These are phyloP conservation scores for Wickerhamomyces silvicola DNA, from an alignment of 805 yeast genomes.

Conservation along the genomic window DNA sequence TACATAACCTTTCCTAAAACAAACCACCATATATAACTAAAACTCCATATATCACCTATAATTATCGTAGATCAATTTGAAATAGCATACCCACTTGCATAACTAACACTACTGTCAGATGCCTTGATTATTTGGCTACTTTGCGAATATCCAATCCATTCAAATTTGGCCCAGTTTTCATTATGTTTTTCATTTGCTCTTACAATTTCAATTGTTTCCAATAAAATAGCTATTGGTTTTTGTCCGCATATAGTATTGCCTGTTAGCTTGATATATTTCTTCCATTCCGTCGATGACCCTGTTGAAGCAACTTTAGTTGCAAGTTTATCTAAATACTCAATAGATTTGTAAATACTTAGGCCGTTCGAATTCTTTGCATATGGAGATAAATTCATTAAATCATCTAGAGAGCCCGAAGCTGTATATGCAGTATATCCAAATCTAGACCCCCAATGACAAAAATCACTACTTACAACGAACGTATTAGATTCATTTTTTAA, in stretches of 20 bases:
- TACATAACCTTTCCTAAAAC: too few relatives aligned
- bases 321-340: constrained; percentile 60
- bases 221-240: constrained; percentile 64
- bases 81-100: constrained; percentile 64
- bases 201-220: constrained; percentile 43
- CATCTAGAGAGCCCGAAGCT: constrained; percentile 9
- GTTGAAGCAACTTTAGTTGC: constrained; percentile 61
- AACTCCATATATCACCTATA: too few relatives aligned
- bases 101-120: constrained; percentile 80
- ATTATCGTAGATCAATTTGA: neutral
- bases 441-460: constrained; percentile 88
- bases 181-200: constrained; percentile 11
- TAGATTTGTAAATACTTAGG: constrained; percentile 60
- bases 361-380: constrained; percentile 4
- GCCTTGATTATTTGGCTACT: constrained; percentile 46
- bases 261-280: constrained; percentile 56
- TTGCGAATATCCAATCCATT: constrained; percentile 80
- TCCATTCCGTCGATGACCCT: constrained; percentile 59
- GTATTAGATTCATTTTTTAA: constrained; percentile 50
- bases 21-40: too few relatives aligned
- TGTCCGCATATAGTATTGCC: constrained; percentile 94
- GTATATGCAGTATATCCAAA: constrained; percentile 55
- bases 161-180: constrained; percentile 30
- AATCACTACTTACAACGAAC: constrained; percentile 82
- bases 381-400: constrained; percentile 9